Evolutionary conservation across 2,329 filamentous ascomycete genomes (phyloP), one percentile per base, ranked within the genome.

Genomic region (Aspergillus neotritici): DNA sequence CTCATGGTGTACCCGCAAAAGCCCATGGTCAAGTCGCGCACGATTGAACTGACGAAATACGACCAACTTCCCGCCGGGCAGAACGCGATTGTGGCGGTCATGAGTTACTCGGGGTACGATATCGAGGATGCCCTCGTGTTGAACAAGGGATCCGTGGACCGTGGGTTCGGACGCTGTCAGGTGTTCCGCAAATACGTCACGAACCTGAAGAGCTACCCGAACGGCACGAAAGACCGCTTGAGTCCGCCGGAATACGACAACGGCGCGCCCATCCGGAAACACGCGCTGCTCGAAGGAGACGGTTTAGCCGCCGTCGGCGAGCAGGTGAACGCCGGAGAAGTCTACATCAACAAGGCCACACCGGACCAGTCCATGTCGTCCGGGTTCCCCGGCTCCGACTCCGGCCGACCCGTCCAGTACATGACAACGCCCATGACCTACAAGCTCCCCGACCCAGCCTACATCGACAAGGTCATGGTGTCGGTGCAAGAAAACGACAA

Each of bases 31-130:
- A 95, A 94, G 63, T 94, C 88, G 39, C 86, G 94, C 58, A 96
- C 93, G 0, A 98, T 98, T 52, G 88, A 98, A 67, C 77, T 98
- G 16, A 87, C 94, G 54, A 89, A 94, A 56, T 98, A 97, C 62
- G 93, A 98, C 68, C 95, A 96, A 63, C 82, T 98, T 11, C 93
- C 93, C 0, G 93, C 93, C 4, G 93, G 93, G 0, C 93, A 98
- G 62, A 97, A 96, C 49, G 94, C 93, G 4, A 95, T 87, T 1
- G 93, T 98, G 17, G 93, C 94, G 5, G 93, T 98, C 69, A 98
- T 98, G 93, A 97, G 90, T 37, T 98, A 93, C 69, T 97, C 91
- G 9, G 93, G 93, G 16, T 98, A 98, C 69, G 93, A 98, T 80
- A 98, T 98, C 55, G 93, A 98, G 74, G 93, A 98, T 75, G 93